These are phyloP conservation scores for Fraxinus velutina DNA, from an alignment of 305 asterid species.

Conservation along the genomic window DNA sequence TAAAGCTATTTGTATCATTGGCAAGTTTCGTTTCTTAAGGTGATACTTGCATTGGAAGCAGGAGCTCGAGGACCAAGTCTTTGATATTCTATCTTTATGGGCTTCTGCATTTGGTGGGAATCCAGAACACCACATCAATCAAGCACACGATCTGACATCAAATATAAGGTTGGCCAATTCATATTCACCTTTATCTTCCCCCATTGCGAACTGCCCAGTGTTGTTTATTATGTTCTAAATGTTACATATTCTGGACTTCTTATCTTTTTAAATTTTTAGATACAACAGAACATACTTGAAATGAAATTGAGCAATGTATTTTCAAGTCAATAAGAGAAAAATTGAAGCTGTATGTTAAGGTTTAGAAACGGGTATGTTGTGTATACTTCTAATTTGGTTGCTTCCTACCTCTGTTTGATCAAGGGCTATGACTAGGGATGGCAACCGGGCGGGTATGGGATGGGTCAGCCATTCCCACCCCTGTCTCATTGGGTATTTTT, in stretches of 20 bases:
- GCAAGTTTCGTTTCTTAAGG: slow-evolving; percentile 25
- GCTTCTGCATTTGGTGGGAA: slow-evolving; percentile 69
- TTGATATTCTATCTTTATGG: slow-evolving; percentile 93
- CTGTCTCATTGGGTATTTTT: too few species aligned
- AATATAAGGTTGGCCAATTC: slow-evolving; percentile 64
- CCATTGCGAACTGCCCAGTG: slow-evolving; percentile 5
- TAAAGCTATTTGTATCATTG: slow-evolving; percentile 16
- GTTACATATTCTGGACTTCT: neutral
- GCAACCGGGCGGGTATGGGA: too few species aligned
- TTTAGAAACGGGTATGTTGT: neutral
- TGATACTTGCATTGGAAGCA: slow-evolving; percentile 40
- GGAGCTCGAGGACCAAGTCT: slow-evolving; percentile 93
- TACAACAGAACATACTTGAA: neutral
- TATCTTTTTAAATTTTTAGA: neutral
- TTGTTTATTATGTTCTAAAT: slow-evolving; percentile 14
- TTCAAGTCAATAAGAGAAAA: neutral
- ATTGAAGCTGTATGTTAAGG: neutral
- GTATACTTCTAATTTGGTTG: neutral
- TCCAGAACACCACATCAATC: slow-evolving; percentile 45
- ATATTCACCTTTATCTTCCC: slow-evolving; percentile 26
- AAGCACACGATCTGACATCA: slow-evolving; percentile 52
- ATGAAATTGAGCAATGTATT: neutral
- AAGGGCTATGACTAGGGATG: too few species aligned
- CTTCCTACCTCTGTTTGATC: neutral
- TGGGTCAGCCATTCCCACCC: too few species aligned